phyloP scores from a whole-genome alignment of 1,284 basidiomycete genomes.

The Bondarzewia mesenterica region DNA sequence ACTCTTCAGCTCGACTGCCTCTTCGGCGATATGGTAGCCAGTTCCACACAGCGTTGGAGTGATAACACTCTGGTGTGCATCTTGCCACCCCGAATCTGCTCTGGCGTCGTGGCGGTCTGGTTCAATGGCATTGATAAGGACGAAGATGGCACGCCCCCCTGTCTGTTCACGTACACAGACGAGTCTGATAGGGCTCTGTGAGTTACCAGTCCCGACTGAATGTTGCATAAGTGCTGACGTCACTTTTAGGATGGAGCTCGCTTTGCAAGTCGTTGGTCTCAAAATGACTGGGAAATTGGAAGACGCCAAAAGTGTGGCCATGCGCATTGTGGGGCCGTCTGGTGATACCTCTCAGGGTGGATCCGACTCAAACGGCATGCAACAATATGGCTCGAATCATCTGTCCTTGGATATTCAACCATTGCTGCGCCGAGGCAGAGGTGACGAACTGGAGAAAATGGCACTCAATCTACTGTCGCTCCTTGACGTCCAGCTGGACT shows the following conservation, averaged over 20 bases:
- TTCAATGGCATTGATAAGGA: constrained; percentile 66
- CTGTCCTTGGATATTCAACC: constrained; percentile 39
- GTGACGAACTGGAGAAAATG: constrained; percentile 64
- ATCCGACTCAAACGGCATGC: constrained; percentile 32
- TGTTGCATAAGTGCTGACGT: constrained; percentile 14
- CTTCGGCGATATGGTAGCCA: constrained; percentile 82
- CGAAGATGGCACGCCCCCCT: constrained; percentile 45
- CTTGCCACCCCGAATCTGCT: constrained; percentile 74
- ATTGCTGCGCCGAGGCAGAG: constrained; percentile 45
- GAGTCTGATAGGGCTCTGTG: constrained; percentile 82
- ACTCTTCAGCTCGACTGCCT: constrained; percentile 66
- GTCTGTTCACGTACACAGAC: constrained; percentile 85
- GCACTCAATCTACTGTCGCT: constrained; percentile 76
- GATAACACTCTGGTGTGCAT: constrained; percentile 92
- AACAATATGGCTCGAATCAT: constrained; percentile 41
- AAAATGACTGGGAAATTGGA: constrained; percentile 96
- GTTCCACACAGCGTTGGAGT: constrained; percentile 86
- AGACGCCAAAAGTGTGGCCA: constrained; percentile 86
- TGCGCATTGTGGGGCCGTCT: constrained; percentile 69
- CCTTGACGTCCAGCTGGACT: constrained; percentile 50
- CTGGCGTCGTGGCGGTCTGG: constrained; percentile 89
- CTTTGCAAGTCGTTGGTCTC: constrained; percentile 88
- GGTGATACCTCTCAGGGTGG: constrained; percentile 35
- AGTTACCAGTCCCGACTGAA: constrained; percentile 25
- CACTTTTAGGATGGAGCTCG: constrained; percentile 78